Evolutionary conservation across 2,329 filamentous ascomycete species (phyloP).

Genomic region (Trichothecium sympodiale): DNA sequence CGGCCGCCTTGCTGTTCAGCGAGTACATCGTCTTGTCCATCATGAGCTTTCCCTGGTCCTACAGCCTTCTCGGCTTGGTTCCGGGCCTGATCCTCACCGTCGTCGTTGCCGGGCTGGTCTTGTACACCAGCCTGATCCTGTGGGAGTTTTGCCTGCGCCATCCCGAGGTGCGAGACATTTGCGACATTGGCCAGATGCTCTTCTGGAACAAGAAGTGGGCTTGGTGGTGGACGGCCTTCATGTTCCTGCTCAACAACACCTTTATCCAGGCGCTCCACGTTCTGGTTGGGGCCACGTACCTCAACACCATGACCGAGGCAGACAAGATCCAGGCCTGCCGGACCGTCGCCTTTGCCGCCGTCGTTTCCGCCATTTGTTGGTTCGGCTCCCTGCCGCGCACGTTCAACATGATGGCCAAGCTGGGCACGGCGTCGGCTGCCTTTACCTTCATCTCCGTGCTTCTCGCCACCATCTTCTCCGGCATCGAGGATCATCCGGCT

Average conservation of each 20-base stretch:
- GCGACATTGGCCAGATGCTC: constrained; percentile 89
- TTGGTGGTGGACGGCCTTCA: constrained; percentile 60
- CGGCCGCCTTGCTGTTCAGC: constrained; percentile 78
- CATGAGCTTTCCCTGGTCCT: constrained; percentile 94
- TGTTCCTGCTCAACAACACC: constrained; percentile 92
- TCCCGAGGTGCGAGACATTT: constrained; percentile 84
- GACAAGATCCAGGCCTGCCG: constrained; percentile 53
- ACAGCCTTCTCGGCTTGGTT: constrained; percentile 76
- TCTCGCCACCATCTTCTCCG: constrained; percentile 73
- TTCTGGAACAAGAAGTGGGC: constrained; percentile 75
- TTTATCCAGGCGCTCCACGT: constrained; percentile 80
- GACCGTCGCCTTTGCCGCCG: constrained; percentile 68
- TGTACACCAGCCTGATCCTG: constrained; percentile 56
- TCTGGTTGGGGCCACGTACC: constrained; percentile 72
- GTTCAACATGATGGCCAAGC: constrained; percentile 66
- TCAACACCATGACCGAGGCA: constrained; percentile 75
- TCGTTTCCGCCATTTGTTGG: constrained; percentile 67
- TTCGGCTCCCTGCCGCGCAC: constrained; percentile 75
- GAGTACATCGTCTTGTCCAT: constrained; percentile 90
- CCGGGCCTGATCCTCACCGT: constrained; percentile 74
- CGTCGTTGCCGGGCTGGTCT: constrained; percentile 64
- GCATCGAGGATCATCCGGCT: constrained; percentile 61
- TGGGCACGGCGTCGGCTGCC: constrained; percentile 68
- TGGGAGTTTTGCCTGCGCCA: constrained; percentile 89
- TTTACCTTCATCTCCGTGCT: constrained; percentile 89